Percentiles rank a stretch among this genome's conserved stretches.
phyloP scores from a whole-genome alignment of 768 basidiomycete species.

The Naganishia onofrii region DNA sequence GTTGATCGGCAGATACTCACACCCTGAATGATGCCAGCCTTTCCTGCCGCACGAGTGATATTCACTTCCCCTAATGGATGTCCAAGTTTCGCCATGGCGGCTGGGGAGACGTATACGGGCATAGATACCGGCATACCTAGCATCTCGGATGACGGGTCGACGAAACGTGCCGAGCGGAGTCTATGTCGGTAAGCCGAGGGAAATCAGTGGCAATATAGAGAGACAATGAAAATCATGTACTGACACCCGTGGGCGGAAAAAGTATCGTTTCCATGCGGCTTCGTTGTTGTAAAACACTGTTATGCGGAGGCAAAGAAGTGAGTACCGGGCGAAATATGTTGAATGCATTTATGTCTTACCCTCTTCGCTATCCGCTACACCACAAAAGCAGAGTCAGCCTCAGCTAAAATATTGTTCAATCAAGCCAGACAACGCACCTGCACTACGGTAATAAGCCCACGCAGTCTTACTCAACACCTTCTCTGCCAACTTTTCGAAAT shows the following conservation, averaged over 20 bases:
- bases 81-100: constrained; percentile 60
- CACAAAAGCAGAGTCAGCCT: background rate
- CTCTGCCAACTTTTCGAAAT: constrained; percentile 53
- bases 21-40: constrained; percentile 70
- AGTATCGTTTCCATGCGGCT: constrained; percentile 49
- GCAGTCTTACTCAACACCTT: constrained; percentile 51
- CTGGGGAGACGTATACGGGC: constrained; percentile 49
- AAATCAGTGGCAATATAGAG: too few species aligned
- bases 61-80: constrained; percentile 83
- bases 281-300: constrained; percentile 46
- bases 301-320: constrained; percentile 9
- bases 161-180: constrained; percentile 29
- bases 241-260: constrained; percentile 46
- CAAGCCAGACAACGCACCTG: constrained; percentile 24
- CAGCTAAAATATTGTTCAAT: background rate
- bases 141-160: constrained; percentile 37
- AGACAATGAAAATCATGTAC: background rate
- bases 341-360: constrained; percentile 34
- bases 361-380: constrained; percentile 42
- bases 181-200: constrained; percentile 2
- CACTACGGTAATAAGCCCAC: constrained; percentile 53
- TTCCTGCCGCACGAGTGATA: constrained; percentile 68
- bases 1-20: constrained; percentile 41
- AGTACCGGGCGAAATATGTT: background rate
- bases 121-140: constrained; percentile 42